Conservation (phyloP, 495 filamentous ascomycete genomes). For the Letharia lupina region DNA sequence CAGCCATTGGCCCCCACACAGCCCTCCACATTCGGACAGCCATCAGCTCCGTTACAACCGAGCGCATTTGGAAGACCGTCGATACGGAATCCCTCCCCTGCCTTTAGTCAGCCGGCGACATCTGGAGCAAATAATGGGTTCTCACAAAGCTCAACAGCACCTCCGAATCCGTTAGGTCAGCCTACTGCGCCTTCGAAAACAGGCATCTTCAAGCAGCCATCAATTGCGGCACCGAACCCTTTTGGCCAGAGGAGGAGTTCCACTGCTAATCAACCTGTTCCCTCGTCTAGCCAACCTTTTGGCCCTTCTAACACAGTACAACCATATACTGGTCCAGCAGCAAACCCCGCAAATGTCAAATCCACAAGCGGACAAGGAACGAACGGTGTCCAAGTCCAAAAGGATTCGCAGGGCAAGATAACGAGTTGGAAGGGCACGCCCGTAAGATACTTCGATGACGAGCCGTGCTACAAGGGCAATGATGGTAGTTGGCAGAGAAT, state of each 20-base stretch:
- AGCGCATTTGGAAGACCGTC: conserved; percentile 19
- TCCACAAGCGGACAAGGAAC: conserved; percentile 1
- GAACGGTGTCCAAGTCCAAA: conserved; percentile 8
- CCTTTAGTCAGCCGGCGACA: conserved; percentile 20
- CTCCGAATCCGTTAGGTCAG: conserved; percentile 34
- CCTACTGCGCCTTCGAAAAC: conserved; percentile 18
- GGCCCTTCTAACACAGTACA: conserved; percentile 2
- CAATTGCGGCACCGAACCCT: neutral
- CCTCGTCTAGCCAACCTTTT: conserved; percentile 8
- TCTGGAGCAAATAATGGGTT: conserved; percentile 9
- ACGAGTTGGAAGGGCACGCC: conserved; percentile 47
- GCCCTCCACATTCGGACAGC: conserved; percentile 28
- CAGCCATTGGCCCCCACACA: conserved; percentile 9
- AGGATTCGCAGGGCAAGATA: conserved; percentile 26
- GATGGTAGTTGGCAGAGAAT: conserved; percentile 48
- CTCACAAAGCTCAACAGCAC: conserved; percentile 16
- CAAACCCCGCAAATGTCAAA: neutral
- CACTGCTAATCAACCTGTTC: conserved; percentile 7
- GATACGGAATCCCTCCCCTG: conserved; percentile 21
- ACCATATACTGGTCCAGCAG: neutral
- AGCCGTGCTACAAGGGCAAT: conserved; percentile 42
- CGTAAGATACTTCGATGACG: conserved; percentile 44
- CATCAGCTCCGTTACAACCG: conserved; percentile 12
- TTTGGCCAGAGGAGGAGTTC: conserved; percentile 8
- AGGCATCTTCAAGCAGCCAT: conserved; percentile 4